Evolutionary conservation across 1,139 yeast genomes (phyloP), one percentile per base, ranked within the genome.

Genomic region (Blastobotrys elegans): DNA sequence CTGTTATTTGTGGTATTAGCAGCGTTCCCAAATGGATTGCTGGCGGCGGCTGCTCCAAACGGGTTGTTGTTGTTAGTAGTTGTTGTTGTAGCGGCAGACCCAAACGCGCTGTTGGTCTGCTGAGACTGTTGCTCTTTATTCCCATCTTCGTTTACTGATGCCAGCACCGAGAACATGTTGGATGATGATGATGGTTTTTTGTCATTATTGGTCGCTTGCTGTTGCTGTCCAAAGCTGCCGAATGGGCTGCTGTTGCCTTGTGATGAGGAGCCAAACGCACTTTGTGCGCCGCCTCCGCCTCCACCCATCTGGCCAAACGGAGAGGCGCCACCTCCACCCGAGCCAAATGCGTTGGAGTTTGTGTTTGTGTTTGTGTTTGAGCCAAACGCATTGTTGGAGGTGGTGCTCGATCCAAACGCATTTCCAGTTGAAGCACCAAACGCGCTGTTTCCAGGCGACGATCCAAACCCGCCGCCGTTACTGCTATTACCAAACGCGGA

Each of bases 1-100:
- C 51, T 54, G 38, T 48, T 53, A 4, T 46, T 11, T 14, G 43
- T 35, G 10, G 29, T 44, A 21, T 48, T 39, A 22, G 46, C 46
- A 13, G 22, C 6, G 5, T n/a, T 8, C 7, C 43, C 43, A 20
- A 39, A 39, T 11, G 24, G 14, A 38, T 20, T 38, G 32, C 14
- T 38, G 7, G 22, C n/a, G 5, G 32, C 13, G 4, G 16, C 29
- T n/a, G 27, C 4, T 4, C 40, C 40, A 18, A 36, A 36, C 21
- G 40, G 29, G 18, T 16, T 39, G 8, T 30, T 29, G 36, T 29
- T 40, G n/a, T 40, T 29, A n/a, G 13, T 39, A 8, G 13, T 11
- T 6, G 36, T 36, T 29, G 30, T 29, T 29, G 43, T 14, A 29
- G 36, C 31, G 24, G 39, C 14, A 6, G 4, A 10, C 17, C 11